These are phyloP conservation scores for Eragrostis tef DNA, from an alignment of 202 grass and related monocot species.

Conservation along the genomic window DNA sequence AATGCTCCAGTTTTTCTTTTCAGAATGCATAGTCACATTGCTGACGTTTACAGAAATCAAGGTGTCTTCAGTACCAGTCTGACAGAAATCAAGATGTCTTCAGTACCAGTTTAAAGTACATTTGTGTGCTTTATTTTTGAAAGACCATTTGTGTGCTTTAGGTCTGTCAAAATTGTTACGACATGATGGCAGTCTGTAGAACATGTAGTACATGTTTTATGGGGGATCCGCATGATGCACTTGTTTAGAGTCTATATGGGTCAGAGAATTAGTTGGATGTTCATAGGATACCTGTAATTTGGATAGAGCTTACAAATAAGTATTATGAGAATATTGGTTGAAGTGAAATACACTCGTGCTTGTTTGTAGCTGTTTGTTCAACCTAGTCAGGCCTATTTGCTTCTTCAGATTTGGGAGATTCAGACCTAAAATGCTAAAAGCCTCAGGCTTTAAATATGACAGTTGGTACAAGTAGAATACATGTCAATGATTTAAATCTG, in stretches of 20 bases:
- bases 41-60: not conserved
- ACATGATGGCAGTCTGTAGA: not conserved
- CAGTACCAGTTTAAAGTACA: not conserved
- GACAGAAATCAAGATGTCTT: not conserved
- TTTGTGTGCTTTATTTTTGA: too few species aligned
- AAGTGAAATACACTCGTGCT: not conserved
- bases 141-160: not conserved
- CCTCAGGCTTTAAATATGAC: not conserved
- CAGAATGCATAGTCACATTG: too few species aligned
- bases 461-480: not conserved
- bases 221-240: not conserved
- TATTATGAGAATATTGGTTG: not conserved
- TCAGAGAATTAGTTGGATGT: constrained; percentile 26
- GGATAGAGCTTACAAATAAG: not conserved
- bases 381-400: not conserved
- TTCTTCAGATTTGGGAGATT: not conserved
- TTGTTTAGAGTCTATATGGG: constrained; percentile 24
- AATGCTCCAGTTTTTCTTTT: too few species aligned
- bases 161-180: not conserved
- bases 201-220: not conserved
- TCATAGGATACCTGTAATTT: not conserved
- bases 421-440: constrained; percentile 6
- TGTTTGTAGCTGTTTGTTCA: not conserved
- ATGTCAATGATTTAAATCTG: not conserved
- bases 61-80: not conserved